Evolutionary conservation across 2,329 filamentous ascomycete genomes (phyloP), one percentile per base, ranked within the genome.

Genomic region (Neopestalotiopsis clavispora): DNA sequence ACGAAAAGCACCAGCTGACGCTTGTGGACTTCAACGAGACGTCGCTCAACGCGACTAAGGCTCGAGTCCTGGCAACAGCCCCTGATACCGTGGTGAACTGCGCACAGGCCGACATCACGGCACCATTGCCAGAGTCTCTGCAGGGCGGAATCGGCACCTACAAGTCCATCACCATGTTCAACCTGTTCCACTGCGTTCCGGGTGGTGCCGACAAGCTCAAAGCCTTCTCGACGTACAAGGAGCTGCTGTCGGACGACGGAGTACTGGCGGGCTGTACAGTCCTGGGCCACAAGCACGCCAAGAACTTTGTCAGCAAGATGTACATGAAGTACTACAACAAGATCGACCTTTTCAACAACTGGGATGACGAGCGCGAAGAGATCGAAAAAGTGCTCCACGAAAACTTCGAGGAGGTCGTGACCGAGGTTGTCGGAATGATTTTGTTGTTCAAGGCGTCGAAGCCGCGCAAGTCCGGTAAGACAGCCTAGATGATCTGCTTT

Each of bases 161-260:
- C 70, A 79, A 83, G 71, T 82, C 81, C 1, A 80, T 86, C 65
- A 80, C 80, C 14, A 76, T 83, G 73, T 83, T 82, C 71, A 84
- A 81, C 70, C 69, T 84, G 4, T 74, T 84, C 17, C 82, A 84
- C 71, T 84, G 82, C 71, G 70, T 84, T 10, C 81, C 81, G 0
- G 77, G 77, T 0, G 75, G 76, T 1, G 61, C 68, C 4, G 68
- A 69, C 4, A 82, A 83, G 70, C 67, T 76, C 13, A 60, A 42
- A 12, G 74, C 81, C 1, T 76, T 84, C 23, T 67, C 58, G 6
- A 72, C 74, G 4, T 75, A 80, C 62, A 81, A 79, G 70, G 69
- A 71, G 1, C 67, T 77, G 5, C 71, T 84, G 10, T 74, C 69
- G 12, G 74, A 77, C 1, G 73, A 78, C n/a, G 82, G 82, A 4